These are phyloP conservation scores for Penicillium maclennaniae DNA, from an alignment of 495 filamentous ascomycete genomes.

Conservation along the genomic window DNA sequence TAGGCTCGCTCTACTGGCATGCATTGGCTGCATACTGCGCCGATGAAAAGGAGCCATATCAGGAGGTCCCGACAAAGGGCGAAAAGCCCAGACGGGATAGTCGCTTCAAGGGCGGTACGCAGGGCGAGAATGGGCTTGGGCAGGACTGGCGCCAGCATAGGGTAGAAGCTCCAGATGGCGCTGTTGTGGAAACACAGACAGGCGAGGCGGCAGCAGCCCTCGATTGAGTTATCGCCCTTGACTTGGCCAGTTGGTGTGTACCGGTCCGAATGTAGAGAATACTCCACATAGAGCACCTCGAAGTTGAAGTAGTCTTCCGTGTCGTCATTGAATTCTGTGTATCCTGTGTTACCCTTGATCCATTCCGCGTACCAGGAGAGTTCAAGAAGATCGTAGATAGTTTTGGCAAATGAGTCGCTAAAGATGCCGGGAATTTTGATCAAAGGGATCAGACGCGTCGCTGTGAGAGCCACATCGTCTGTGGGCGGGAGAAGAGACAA, in stretches of 20 bases:
- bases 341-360: constrained; percentile 32
- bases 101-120: constrained; percentile 34
- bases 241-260: constrained; percentile 61
- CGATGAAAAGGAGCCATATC: constrained; percentile 43
- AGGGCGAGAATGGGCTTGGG: constrained; percentile 38
- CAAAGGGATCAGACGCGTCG: constrained; percentile 35
- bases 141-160: constrained; percentile 36
- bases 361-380: constrained; percentile 43
- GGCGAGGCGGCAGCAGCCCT: constrained; percentile 42
- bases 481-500: constrained; percentile 32
- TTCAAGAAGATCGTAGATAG: constrained; percentile 38
- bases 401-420: constrained; percentile 28
- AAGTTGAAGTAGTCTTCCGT: constrained; percentile 46
- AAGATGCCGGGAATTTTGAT: constrained; percentile 42
- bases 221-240: constrained; percentile 48
- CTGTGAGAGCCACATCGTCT: constrained; percentile 33
- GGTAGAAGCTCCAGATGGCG: constrained; percentile 46
- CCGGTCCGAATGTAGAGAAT: constrained; percentile 40
- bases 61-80: constrained; percentile 36
- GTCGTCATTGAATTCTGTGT: constrained; percentile 37
- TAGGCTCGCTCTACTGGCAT: constrained; percentile 30
- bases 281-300: constrained; percentile 44
- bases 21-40: constrained; percentile 32
- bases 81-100: constrained; percentile 35
- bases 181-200: constrained; percentile 46